A percentile compares a stretch with the other conserved stretches of the same genome.
Conservation (phyloP, 2,329 filamentous ascomycete genomes). For the Aquanectria penicillioides region DNA sequence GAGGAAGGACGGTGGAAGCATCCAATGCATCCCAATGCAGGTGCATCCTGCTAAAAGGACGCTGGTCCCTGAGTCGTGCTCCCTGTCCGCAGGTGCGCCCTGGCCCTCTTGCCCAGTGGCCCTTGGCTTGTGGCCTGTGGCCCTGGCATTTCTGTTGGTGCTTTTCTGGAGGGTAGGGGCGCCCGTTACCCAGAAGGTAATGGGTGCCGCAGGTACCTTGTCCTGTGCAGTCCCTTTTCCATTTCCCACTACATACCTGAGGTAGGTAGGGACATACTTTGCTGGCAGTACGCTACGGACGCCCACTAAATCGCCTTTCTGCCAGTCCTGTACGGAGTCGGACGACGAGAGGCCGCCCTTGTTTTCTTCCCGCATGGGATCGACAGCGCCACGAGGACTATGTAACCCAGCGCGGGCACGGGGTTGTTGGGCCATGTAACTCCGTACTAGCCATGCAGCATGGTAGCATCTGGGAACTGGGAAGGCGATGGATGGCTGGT, state of each 20-base stretch:
- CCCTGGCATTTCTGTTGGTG: too few relatives aligned
- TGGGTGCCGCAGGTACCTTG: background rate
- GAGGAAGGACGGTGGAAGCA: conserved; percentile 22
- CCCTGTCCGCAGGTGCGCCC: conserved; percentile 27
- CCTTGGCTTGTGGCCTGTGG: background rate
- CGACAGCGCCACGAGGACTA: conserved; percentile 12
- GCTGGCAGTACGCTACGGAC: too few relatives aligned
- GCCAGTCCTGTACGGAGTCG: background rate
- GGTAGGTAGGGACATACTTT: too few relatives aligned
- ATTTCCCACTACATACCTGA: too few relatives aligned
- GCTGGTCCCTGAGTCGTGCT: conserved; percentile 37
- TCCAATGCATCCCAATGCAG: conserved; percentile 30
- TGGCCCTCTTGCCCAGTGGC: background rate
- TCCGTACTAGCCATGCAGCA: background rate
- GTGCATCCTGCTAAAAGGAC: conserved; percentile 27
- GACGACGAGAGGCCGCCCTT: background rate
- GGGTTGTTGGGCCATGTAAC: conserved; percentile 3
- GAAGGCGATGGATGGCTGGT: conserved; percentile 1
- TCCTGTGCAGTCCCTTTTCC: too few relatives aligned
- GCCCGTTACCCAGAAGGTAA: conserved; percentile 1
- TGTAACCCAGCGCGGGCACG: background rate
- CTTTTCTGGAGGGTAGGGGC: background rate
- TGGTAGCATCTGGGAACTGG: conserved; percentile 11
- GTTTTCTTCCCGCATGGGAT: conserved; percentile 11
- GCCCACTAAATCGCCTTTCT: too few relatives aligned